Evolutionary conservation across 352 stramenopile genomes (phyloP).

Genomic region (Pythium volutum): DNA sequence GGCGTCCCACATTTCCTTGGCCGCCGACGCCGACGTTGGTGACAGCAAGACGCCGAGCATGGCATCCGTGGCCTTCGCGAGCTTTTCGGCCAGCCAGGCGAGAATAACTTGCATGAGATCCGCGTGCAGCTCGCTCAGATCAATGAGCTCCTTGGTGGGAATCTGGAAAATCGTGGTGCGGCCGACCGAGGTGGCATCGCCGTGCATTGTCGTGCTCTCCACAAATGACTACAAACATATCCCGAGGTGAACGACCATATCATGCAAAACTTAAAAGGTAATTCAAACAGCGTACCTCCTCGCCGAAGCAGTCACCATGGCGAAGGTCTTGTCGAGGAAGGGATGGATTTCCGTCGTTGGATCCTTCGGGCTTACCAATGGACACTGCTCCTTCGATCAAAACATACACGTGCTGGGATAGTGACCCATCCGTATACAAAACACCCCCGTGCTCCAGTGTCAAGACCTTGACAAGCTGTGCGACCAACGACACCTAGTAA

Average conservation of each 20-base stretch:
- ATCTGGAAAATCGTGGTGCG: constrained; percentile 74
- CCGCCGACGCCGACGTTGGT: constrained; percentile 16
- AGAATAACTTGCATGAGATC: constrained; percentile 84
- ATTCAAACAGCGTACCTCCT: constrained; percentile 45
- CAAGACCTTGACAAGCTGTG: constrained; percentile 65
- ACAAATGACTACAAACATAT: constrained; percentile 63
- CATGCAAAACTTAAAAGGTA: neutral
- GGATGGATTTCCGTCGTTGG: neutral
- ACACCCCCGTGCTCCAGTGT: constrained; percentile 54
- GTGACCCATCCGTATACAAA: constrained; percentile 44
- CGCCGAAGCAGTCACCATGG: constrained; percentile 77
- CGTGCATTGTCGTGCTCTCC: constrained; percentile 41
- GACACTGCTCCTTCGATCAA: constrained; percentile 71
- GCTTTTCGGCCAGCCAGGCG: constrained; percentile 73
- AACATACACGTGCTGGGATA: constrained; percentile 54
- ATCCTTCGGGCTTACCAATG: constrained; percentile 29
- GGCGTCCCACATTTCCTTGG: constrained; percentile 14
- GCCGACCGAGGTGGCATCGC: constrained; percentile 40
- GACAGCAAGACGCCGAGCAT: constrained; percentile 67
- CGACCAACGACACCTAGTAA: constrained; percentile 56
- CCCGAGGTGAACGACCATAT: neutral
- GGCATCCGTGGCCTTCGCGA: constrained; percentile 58
- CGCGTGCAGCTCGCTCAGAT: constrained; percentile 73
- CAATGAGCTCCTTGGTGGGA: constrained; percentile 67
- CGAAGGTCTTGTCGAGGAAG: constrained; percentile 44